These are phyloP conservation scores for Psilocybe subaeruginosa DNA, from an alignment of 768 basidiomycete genomes.

Conservation along the genomic window DNA sequence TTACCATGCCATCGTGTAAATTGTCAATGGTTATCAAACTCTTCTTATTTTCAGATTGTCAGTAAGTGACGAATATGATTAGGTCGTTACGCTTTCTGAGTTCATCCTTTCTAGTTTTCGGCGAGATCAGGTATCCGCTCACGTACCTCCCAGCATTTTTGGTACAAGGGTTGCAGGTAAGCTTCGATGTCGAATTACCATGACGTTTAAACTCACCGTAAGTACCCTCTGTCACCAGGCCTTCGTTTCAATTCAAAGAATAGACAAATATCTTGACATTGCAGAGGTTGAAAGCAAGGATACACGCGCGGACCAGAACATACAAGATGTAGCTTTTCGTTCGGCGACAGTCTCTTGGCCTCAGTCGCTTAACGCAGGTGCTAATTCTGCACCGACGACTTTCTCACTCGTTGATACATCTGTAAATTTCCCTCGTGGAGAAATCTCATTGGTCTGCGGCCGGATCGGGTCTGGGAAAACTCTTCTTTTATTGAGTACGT, in stretches of 20 bases:
- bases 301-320: conserved; percentile 45
- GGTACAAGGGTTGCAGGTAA: conserved; percentile 83
- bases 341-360: conserved; percentile 93
- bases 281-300: conserved; percentile 58
- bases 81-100: background rate
- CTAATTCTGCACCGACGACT: conserved; percentile 72
- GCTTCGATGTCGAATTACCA: conserved; percentile 1
- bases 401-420: conserved; percentile 80
- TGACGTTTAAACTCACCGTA: background rate
- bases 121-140: conserved; percentile 84
- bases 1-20: background rate
- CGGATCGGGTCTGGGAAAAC: conserved; percentile 92
- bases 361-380: conserved; percentile 55
- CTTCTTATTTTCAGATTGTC: conserved; percentile 7
- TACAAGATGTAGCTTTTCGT: conserved; percentile 67
- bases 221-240: conserved; percentile 40
- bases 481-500: conserved; percentile 65
- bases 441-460: conserved; percentile 85
- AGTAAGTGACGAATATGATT: conserved; percentile 5
- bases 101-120: conserved; percentile 58
- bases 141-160: conserved; percentile 90
- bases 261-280: conserved; percentile 84
- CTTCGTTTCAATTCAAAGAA: conserved; percentile 86
- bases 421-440: conserved; percentile 75
- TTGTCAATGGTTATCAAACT: background rate